phyloP scores from a whole-genome alignment of 192 early-diverging fungal genomes.

The Spizellomyces sp. region DNA sequence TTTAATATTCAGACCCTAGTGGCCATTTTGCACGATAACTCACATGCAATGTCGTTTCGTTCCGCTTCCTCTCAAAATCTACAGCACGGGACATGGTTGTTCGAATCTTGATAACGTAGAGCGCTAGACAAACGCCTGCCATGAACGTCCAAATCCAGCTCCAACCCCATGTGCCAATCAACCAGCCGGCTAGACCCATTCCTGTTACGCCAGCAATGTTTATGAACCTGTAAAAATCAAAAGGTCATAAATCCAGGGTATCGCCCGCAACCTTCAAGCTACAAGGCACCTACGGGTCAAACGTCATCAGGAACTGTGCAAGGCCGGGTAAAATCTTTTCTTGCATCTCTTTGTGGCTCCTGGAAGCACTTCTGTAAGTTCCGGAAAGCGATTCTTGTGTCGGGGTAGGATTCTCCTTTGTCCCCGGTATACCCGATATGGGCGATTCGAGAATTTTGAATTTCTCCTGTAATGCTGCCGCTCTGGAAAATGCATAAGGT shows the following conservation, averaged over 20 bases:
- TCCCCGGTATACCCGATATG: conserved; percentile 32
- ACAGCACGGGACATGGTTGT: conserved; percentile 17
- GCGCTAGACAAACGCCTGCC: conserved; percentile 2
- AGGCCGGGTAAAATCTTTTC: conserved; percentile 6
- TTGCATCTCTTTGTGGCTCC: conserved; percentile 14
- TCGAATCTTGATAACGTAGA: conserved; percentile 19
- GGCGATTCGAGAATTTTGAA: conserved; percentile 19
- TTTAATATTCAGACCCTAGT: neutral
- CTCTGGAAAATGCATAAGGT: conserved; percentile 18
- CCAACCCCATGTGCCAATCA: conserved; percentile 30
- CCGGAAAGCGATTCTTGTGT: neutral
- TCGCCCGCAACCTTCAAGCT: too few species aligned
- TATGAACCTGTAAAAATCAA: neutral
- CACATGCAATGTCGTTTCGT: conserved; percentile 22
- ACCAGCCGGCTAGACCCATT: conserved; percentile 15
- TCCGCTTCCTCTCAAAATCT: conserved; percentile 21
- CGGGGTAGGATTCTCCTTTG: conserved; percentile 18
- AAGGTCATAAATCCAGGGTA: too few species aligned
- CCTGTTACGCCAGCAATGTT: conserved; percentile 16
- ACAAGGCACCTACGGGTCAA: conserved; percentile 9
- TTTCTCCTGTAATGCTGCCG: conserved; percentile 29
- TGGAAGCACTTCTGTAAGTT: conserved; percentile 4
- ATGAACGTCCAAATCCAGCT: conserved; percentile 25
- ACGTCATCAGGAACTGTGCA: conserved; percentile 31
- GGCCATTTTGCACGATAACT: neutral